phyloP scores from a whole-genome alignment of 148 eudicot genomes.

The Dianthus caryophyllus region DNA sequence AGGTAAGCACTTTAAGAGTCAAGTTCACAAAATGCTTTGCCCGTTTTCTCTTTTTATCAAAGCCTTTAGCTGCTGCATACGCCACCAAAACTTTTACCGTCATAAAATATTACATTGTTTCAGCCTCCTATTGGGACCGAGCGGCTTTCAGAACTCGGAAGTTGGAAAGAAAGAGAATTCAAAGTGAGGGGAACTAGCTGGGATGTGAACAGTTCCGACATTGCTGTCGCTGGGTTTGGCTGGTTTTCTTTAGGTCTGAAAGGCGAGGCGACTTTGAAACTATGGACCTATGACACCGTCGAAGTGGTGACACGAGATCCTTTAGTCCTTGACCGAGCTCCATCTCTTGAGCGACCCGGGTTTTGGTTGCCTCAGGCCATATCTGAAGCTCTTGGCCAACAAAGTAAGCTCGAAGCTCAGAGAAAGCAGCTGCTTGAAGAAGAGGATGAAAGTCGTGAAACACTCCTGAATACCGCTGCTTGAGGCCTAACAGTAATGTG shows the following conservation, averaged over 20 bases:
- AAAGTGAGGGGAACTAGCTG: conserved; percentile 83
- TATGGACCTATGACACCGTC: conserved; percentile 65
- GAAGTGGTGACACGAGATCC: conserved; percentile 69
- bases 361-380: conserved; percentile 88
- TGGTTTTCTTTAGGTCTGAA: conserved; percentile 91
- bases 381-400: conserved; percentile 74
- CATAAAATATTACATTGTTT: conserved; percentile 19
- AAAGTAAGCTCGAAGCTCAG: conserved; percentile 59
- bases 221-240: conserved; percentile 77
- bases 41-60: not conserved
- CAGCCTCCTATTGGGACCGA: conserved; percentile 81
- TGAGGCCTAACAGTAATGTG: conserved; percentile 3
- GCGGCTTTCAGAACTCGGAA: conserved; percentile 58
- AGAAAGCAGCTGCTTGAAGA: conserved; percentile 39
- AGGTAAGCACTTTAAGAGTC: conserved; percentile 39
- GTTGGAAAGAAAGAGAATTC: conserved; percentile 55
- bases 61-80: not conserved
- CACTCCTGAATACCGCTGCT: conserved; percentile 21
- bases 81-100: not conserved
- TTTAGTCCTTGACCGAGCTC: conserved; percentile 77
- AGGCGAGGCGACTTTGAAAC: conserved; percentile 69
- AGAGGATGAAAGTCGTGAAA: conserved; percentile 11
- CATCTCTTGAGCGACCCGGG: conserved; percentile 73
- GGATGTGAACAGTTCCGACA: conserved; percentile 74
- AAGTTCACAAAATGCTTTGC: not conserved